Conservation (phyloP, 1,139 yeast species). For the Saccharomyces uvarum region DNA sequence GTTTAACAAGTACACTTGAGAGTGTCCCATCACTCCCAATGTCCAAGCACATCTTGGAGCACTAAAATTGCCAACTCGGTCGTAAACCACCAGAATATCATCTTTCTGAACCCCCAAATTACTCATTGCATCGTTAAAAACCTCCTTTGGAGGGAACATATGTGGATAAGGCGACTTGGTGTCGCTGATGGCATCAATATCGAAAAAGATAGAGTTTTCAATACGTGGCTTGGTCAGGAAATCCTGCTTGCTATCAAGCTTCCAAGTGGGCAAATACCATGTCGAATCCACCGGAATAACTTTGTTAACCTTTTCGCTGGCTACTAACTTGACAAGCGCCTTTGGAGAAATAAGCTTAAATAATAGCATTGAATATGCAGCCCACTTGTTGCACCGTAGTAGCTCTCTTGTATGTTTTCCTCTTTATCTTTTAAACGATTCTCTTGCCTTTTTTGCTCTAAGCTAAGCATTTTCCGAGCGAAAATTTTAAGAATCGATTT, state of each 20-base stretch:
- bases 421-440: background rate
- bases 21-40: slow-evolving; percentile 68
- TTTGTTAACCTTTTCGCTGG: slow-evolving; percentile 19
- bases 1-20: slow-evolving; percentile 57
- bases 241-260: slow-evolving; percentile 52
- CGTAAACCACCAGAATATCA: slow-evolving; percentile 75
- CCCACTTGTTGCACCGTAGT: background rate
- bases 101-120: slow-evolving; percentile 36
- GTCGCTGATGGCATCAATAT: slow-evolving; percentile 64
- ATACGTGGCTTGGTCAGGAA: slow-evolving; percentile 48
- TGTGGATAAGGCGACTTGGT: slow-evolving; percentile 64
- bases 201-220: slow-evolving; percentile 66
- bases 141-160: slow-evolving; percentile 63
- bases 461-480: background rate
- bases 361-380: slow-evolving; percentile 15
- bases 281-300: slow-evolving; percentile 77
- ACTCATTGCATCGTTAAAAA: slow-evolving; percentile 48
- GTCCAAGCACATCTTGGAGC: slow-evolving; percentile 93
- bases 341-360: slow-evolving; percentile 27
- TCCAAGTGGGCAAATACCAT: slow-evolving; percentile 81
- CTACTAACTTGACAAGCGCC: slow-evolving; percentile 16
- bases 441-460: background rate
- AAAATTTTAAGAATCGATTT: background rate
- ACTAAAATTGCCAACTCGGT: slow-evolving; percentile 73
- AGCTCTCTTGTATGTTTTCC: background rate